Evolutionary conservation across 495 filamentous ascomycete species (phyloP).

Genomic region (Paragyromitra xinjiangensis): DNA sequence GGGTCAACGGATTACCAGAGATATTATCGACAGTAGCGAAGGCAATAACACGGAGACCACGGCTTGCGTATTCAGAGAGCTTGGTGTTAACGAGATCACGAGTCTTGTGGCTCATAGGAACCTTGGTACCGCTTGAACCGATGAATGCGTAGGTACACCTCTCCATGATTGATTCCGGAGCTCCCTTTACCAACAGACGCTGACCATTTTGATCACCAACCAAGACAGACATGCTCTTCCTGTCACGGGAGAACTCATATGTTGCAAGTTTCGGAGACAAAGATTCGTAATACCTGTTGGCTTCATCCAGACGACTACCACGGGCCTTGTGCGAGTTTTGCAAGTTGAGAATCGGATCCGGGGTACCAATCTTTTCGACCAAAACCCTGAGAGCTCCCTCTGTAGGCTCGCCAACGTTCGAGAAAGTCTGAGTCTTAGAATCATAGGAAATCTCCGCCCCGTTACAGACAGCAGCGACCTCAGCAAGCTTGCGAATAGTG

Average conservation of each 20-base stretch:
- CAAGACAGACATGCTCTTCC: constrained; percentile 99
- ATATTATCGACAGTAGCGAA: constrained; percentile 82
- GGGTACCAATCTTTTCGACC: constrained; percentile 91
- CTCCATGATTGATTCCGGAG: constrained; percentile 91
- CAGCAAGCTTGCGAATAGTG: constrained; percentile 80
- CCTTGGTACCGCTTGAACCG: constrained; percentile 77
- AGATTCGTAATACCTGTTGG: constrained; percentile 85
- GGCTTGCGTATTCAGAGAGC: constrained; percentile 87
- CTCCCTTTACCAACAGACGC: constrained; percentile 94
- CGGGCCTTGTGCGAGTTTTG: constrained; percentile 62
- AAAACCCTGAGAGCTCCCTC: constrained; percentile 92
- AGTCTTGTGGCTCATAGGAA: constrained; percentile 73
- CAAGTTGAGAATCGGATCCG: constrained; percentile 66
- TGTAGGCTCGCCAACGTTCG: constrained; percentile 92
- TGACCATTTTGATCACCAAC: constrained; percentile 73
- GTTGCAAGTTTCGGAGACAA: constrained; percentile 77
- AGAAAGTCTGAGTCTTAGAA: constrained; percentile 72
- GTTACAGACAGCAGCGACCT: constrained; percentile 92
- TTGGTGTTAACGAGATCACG: constrained; percentile 74
- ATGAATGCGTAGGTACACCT: constrained; percentile 83
- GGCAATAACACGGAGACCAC: constrained; percentile 93
- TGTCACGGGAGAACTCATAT: constrained; percentile 96
- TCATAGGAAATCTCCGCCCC: constrained; percentile 86
- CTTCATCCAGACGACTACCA: constrained; percentile 73
- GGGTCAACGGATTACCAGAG: constrained; percentile 71